Evolutionary conservation across 2,329 filamentous ascomycete species (phyloP), one percentile per base, ranked within the genome.

Genomic region (Stagonosporopsis chrysanthemi): DNA sequence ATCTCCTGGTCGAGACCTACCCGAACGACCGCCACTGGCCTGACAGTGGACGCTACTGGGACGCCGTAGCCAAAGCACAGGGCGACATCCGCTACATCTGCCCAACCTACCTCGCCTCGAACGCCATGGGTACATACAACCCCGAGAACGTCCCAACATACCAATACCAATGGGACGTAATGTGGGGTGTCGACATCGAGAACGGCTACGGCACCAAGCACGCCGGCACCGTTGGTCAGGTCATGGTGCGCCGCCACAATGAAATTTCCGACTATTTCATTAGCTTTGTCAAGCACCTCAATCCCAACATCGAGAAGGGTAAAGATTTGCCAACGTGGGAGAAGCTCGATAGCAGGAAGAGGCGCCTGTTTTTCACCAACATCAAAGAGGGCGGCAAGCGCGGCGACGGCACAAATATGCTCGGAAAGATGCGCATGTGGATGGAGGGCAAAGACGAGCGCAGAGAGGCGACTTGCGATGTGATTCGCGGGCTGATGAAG

Each of bases 121-220:
- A 72, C 52, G 67, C 67, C 49, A 71, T 74, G 61, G 62, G 66
- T n/a, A 43, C 56, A 4, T 52, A 72, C 63, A 73, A 73, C 56
- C 69, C 70, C 0, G 23, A 54, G 8, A 35, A 39, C 19, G 65
- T 73, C 0, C 63, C 64, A 24, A 70, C 70, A 5, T 74, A 64
- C 49, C 69, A 72, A 45, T 74, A 74, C 60, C 71, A 74, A 56
- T 74, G 71, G 71, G 71, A 74, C 54, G 70, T 73, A 17, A 70
- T 69, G 62, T 69, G 65, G 62, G 70, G 67, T 9, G 60, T 62
- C 2, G 70, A 74, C 56, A 68, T 68, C 26, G 51, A 60, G 7
- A 74, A 74, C 50, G 71, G 71, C 42, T 74, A 56, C 52, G 71
- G 71, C 12, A 74, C 71, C 35, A 73, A 74, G 48, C 71, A 74